Evolutionary conservation across 2,329 filamentous ascomycete species (phyloP).

Genomic region (Thelonectria blattea): DNA sequence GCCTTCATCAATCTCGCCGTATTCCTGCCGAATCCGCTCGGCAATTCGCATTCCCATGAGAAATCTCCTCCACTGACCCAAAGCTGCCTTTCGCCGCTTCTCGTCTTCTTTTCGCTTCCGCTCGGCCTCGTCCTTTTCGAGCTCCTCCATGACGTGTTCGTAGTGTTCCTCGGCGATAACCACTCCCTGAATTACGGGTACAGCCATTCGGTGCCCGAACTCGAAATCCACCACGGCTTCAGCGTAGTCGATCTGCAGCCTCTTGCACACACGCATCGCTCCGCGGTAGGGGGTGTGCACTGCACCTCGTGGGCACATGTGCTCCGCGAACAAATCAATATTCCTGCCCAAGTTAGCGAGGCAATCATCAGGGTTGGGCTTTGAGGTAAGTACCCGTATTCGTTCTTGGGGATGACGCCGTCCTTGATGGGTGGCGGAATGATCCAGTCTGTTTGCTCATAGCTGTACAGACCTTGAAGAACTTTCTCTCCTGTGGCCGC

Average conservation of each 20-base stretch:
- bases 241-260: slow-evolving; percentile 84
- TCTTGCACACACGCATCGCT: slow-evolving; percentile 79
- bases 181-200: slow-evolving; percentile 89
- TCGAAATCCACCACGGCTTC: slow-evolving; percentile 97
- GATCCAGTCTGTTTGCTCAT: slow-evolving; percentile 92
- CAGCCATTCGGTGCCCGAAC: slow-evolving; percentile 92
- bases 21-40: slow-evolving; percentile 77
- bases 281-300: slow-evolving; percentile 83
- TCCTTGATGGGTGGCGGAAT: slow-evolving; percentile 85
- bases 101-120: slow-evolving; percentile 79
- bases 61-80: slow-evolving; percentile 86
- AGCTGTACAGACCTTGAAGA: slow-evolving; percentile 83
- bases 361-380: background rate
- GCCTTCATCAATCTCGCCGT: slow-evolving; percentile 65
- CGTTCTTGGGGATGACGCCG: slow-evolving; percentile 90
- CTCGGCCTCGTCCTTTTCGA: slow-evolving; percentile 79
- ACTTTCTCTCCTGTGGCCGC: slow-evolving; percentile 81
- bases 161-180: slow-evolving; percentile 85
- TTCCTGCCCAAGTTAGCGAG: slow-evolving; percentile 57
- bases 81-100: slow-evolving; percentile 75
- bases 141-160: slow-evolving; percentile 75
- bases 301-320: slow-evolving; percentile 87
- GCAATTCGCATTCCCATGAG: slow-evolving; percentile 84
- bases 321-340: slow-evolving; percentile 92
- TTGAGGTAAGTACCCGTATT: slow-evolving; percentile 66